Evolutionary conservation across 2,329 filamentous ascomycete genomes (phyloP), one percentile per base, ranked within the genome.

Genomic region (Pyrenophora graminea): DNA sequence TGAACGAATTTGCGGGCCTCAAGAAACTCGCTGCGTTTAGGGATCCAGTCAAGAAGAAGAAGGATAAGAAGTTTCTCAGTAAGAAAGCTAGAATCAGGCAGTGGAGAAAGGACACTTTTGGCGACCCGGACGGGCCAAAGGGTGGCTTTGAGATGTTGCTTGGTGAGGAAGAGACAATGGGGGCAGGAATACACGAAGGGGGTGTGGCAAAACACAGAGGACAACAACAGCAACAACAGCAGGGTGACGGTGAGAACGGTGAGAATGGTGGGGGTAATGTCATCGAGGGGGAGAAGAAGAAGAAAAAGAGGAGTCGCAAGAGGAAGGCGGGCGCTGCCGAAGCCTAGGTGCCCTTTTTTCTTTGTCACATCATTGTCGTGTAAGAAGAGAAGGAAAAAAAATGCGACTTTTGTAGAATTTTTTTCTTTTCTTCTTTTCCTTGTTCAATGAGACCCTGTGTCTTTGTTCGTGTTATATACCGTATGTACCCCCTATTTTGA

Each of bases 1-100:
- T 99, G 59, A 99, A 99, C 74, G 82, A 92, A 59, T 99, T 88
- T 68, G 93, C 88, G 4, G 93, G 94, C 6, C 79, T 99, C 67
- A 99, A 99, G 82, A 97, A 97, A 77, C 83, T 97, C 53, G 92
- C 93, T 4, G 81, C 89, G 4, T 99, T 94, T 79, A 84, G 94
- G 49, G 92, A 97, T 70, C 79, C 81, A 3, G 89, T 92, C 65
- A 94, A 95, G 82, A 97, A 97, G 81, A 82, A 83, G 61, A 89
- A 87, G 66, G 94, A 99, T 69, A 85, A 86, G 77, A 96, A 96
- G 80, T 83, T 84, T 64, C 81, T 97, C 25, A 89, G 90, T 59
- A 99, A 97, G 83, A 97, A 97, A 78, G 90, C 90, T 6, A 82
- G 93, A 17, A 79, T 99, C 54, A 81, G 91, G 68, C 84, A 97